Conservation (phyloP, 192 early-diverging fungal genomes). For the Podila verticillata region DNA sequence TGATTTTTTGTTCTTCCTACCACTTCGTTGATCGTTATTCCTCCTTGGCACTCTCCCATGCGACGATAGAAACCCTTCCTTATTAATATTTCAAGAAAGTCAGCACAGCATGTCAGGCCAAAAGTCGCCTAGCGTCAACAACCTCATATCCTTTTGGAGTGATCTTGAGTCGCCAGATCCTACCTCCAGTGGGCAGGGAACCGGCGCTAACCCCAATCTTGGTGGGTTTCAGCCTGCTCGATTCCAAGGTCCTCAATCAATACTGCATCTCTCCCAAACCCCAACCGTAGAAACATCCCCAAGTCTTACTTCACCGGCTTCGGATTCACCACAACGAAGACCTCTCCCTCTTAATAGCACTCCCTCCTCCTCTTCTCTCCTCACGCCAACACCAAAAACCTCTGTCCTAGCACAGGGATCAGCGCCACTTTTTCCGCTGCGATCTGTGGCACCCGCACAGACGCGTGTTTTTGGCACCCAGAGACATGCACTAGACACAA, state of each 20-base stretch:
- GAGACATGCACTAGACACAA: constrained; percentile 32
- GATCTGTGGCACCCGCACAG: constrained; percentile 40
- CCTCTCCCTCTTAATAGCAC: background rate
- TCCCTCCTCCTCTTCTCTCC: constrained; percentile 1
- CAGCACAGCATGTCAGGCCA: background rate
- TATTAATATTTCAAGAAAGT: background rate
- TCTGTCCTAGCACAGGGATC: background rate
- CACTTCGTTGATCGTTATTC: too few relatives aligned
- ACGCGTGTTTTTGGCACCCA: constrained; percentile 36
- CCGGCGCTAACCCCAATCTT: background rate
- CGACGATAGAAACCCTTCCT: too few relatives aligned
- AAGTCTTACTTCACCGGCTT: background rate
- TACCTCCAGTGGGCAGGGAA: background rate
- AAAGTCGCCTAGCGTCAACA: constrained; percentile 40
- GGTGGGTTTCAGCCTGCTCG: background rate
- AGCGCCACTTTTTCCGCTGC: constrained; percentile 27
- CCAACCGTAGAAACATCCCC: background rate
- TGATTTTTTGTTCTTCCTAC: too few relatives aligned
- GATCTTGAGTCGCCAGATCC: constrained; percentile 20
- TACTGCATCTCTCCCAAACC: too few relatives aligned
- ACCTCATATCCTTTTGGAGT: constrained; percentile 48
- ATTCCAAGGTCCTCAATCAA: background rate
- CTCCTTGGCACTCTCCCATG: too few relatives aligned
- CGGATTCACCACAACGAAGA: background rate
- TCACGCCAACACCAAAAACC: background rate